phyloP scores from a whole-genome alignment of 805 yeast species.

The Nakazawaea pomicola region DNA sequence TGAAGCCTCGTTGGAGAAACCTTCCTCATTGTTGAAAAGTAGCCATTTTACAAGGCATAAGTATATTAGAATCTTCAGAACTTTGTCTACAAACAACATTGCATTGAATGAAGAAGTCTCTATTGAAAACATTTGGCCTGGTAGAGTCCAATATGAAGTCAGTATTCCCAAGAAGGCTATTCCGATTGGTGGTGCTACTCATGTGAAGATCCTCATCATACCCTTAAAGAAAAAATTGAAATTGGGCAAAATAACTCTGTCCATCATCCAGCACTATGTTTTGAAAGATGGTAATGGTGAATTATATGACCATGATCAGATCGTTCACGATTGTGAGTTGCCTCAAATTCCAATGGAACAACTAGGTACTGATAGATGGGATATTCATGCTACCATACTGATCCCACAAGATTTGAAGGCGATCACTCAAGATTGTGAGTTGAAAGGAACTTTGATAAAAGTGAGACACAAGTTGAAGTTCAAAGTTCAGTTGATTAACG shows the following conservation, averaged over 20 bases:
- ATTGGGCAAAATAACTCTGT: conserved; percentile 28
- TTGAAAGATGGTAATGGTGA: conserved; percentile 22
- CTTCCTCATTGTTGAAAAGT: conserved; percentile 18
- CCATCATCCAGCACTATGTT: conserved; percentile 26
- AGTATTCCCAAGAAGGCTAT: conserved; percentile 36
- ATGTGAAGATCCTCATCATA: conserved; percentile 36
- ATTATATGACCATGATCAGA: conserved; percentile 28
- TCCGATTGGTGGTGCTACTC: conserved; percentile 40
- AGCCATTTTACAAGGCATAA: conserved; percentile 22
- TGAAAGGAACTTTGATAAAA: conserved; percentile 34
- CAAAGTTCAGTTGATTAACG: conserved; percentile 70
- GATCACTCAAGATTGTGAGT: conserved; percentile 39
- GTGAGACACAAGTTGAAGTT: conserved; percentile 88
- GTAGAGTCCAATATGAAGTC: conserved; percentile 46
- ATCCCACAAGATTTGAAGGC: conserved; percentile 35
- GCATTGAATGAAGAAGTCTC: conserved; percentile 38
- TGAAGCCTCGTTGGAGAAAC: conserved; percentile 34
- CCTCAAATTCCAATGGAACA: conserved; percentile 27
- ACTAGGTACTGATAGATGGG: conserved; percentile 41
- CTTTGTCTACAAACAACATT: conserved; percentile 35
- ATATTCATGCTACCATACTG: conserved; percentile 32
- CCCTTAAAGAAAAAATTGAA: conserved; percentile 43
- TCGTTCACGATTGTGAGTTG: conserved; percentile 30
- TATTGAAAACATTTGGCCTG: conserved; percentile 48
- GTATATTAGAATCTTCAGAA: conserved; percentile 39